A percentile compares a stretch with the other conserved stretches of the same genome.
These are phyloP conservation scores for Aspergillus biplanus DNA, from an alignment of 495 filamentous ascomycete genomes.

Conservation along the genomic window DNA sequence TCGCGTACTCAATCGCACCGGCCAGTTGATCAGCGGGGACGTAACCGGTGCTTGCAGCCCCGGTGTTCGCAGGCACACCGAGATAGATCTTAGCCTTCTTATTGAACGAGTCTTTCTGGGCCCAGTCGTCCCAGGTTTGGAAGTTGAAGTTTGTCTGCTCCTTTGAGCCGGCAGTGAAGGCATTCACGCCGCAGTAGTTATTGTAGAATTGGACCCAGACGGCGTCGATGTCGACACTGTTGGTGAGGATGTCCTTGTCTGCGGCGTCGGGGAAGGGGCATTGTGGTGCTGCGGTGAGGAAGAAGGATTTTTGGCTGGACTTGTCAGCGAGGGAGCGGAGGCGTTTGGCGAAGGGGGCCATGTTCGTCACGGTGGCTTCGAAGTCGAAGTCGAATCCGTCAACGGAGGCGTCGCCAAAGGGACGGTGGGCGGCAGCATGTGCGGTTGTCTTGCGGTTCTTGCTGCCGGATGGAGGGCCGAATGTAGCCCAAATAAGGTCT, in stretches of 20 bases:
- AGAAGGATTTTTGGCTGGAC: slow-evolving; percentile 50
- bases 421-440: slow-evolving; percentile 46
- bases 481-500: slow-evolving; percentile 66
- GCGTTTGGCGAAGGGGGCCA: slow-evolving; percentile 57
- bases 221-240: slow-evolving; percentile 60
- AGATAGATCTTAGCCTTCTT: slow-evolving; percentile 65
- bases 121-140: slow-evolving; percentile 72
- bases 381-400: slow-evolving; percentile 79
- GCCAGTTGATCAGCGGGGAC: slow-evolving; percentile 46
- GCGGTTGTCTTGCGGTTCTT: not conserved
- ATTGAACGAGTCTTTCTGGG: slow-evolving; percentile 62
- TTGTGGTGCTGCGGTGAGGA: slow-evolving; percentile 68
- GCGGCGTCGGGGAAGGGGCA: slow-evolving; percentile 67
- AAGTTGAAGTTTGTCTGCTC: slow-evolving; percentile 69
- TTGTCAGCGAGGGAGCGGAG: slow-evolving; percentile 54
- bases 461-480: slow-evolving; percentile 52
- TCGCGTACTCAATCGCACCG: slow-evolving; percentile 52
- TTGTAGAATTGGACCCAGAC: slow-evolving; percentile 78
- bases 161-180: slow-evolving; percentile 47
- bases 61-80: slow-evolving; percentile 64
- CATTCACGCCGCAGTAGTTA: slow-evolving; percentile 66
- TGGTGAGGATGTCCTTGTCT: slow-evolving; percentile 58
- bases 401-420: slow-evolving; percentile 64
- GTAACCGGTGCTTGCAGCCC: slow-evolving; percentile 64
- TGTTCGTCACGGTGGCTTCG: slow-evolving; percentile 53